phyloP scores from a whole-genome alignment of 345 rosid genomes.

The Salix viminalis region DNA sequence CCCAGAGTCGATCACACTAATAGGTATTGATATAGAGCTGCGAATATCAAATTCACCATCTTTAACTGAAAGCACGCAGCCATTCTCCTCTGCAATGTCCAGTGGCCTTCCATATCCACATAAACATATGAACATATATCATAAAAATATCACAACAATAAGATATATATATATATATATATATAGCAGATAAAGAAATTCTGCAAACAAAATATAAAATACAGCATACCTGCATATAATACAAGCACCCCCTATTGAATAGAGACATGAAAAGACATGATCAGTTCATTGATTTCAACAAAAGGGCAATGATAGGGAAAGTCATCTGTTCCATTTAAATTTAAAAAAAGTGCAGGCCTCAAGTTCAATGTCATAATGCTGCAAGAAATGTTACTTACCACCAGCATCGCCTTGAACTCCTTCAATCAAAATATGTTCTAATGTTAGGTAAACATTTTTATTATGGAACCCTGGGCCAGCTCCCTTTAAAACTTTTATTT shows the following conservation, averaged over 20 bases:
- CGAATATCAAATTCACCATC: slow-evolving; percentile 38
- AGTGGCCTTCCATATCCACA: slow-evolving; percentile 45
- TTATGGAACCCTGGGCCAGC: slow-evolving; percentile 49
- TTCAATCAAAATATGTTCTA: slow-evolving; percentile 64
- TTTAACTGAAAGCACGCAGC: slow-evolving; percentile 35
- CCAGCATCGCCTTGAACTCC: slow-evolving; percentile 68
- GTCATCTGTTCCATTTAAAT: not conserved
- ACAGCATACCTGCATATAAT: slow-evolving; percentile 63
- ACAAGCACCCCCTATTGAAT: slow-evolving; percentile 53
- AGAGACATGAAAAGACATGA: slow-evolving; percentile 4
- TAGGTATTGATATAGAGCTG: slow-evolving; percentile 46
- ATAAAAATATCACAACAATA: not conserved
- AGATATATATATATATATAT: not conserved
- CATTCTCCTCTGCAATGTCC: slow-evolving; percentile 30
- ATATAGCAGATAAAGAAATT: not conserved
- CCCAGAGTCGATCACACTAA: slow-evolving; percentile 52
- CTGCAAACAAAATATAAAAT: not conserved
- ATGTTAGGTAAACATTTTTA: slow-evolving; percentile 48
- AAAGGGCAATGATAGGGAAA: not conserved
- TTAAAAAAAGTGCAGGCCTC: too few relatives aligned
- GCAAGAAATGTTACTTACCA: slow-evolving; percentile 37
- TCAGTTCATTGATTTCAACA: slow-evolving; percentile 2
- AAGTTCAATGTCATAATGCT: not conserved
- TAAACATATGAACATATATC: not conserved
- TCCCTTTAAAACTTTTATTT: slow-evolving; percentile 62